A percentile compares a stretch with the other conserved stretches of the same genome.
Conservation (phyloP, 2,329 filamentous ascomycete species). For the Aureobasidium musti region DNA sequence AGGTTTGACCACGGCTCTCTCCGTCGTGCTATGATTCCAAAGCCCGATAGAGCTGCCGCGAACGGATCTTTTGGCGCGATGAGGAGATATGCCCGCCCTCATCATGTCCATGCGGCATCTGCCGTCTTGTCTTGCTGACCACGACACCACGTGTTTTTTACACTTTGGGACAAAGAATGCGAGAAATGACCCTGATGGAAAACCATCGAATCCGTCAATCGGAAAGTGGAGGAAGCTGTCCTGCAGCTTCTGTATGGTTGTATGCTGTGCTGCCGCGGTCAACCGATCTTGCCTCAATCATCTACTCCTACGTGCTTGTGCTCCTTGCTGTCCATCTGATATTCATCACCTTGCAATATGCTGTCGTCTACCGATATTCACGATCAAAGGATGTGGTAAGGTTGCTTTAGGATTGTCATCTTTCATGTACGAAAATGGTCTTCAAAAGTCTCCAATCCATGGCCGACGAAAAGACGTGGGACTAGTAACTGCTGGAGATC, state of each 20-base stretch:
- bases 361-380: too few species aligned
- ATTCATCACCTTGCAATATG: too few species aligned
- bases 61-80: constrained; percentile 14
- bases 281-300: neutral
- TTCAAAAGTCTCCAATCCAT: neutral
- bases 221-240: constrained; percentile 5
- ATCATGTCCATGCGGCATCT: neutral
- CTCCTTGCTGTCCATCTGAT: too few species aligned
- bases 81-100: neutral
- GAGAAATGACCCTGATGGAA: constrained; percentile 15
- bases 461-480: neutral
- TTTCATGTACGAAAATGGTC: neutral
- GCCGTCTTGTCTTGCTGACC: constrained; percentile 1
- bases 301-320: neutral
- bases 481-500: neutral
- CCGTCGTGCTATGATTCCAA: constrained; percentile 16
- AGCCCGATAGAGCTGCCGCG: neutral
- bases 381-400: too few species aligned
- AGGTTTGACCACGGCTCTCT: neutral
- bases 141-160: constrained; percentile 12
- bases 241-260: neutral
- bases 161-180: constrained; percentile 12
- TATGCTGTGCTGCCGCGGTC: neutral
- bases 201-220: neutral
- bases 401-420: too few species aligned